These are phyloP conservation scores for Aspergillus neoniger DNA, from an alignment of 2,329 filamentous ascomycete genomes.

Conservation along the genomic window DNA sequence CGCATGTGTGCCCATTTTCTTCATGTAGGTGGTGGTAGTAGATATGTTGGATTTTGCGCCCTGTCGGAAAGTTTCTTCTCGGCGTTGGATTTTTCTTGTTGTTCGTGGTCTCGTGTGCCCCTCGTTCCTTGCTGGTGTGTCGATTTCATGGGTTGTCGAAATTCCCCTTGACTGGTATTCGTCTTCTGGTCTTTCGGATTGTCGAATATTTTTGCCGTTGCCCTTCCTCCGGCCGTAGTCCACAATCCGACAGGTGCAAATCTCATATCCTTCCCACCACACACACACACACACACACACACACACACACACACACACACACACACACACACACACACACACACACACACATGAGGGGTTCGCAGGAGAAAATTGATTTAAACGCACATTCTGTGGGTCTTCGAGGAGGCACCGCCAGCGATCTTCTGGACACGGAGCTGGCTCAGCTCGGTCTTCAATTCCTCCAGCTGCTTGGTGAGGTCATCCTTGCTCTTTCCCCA, in stretches of 20 bases:
- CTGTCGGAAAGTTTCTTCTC: slow-evolving; percentile 1
- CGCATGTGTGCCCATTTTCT: not conserved
- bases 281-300: too few species aligned
- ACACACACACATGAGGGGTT: slow-evolving; percentile 12
- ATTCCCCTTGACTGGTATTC: not conserved
- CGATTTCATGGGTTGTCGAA: not conserved
- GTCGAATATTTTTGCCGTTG: not conserved
- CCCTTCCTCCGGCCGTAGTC: not conserved
- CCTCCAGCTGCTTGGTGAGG: slow-evolving; percentile 88
- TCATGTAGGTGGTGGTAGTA: not conserved
- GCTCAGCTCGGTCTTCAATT: slow-evolving; percentile 94
- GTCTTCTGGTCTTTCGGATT: not conserved
- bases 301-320: slow-evolving; percentile 2
- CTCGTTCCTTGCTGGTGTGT: not conserved
- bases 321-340: too few species aligned
- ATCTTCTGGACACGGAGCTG: slow-evolving; percentile 99
- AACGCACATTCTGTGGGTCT: slow-evolving; percentile 95
- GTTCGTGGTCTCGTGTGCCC: slow-evolving; percentile 8
- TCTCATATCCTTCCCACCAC: slow-evolving; percentile 8
- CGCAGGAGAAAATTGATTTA: slow-evolving; percentile 19
- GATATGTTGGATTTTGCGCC: not conserved
- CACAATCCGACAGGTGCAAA: slow-evolving; percentile 1
- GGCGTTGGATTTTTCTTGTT: not conserved
- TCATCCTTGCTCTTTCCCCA: slow-evolving; percentile 99
- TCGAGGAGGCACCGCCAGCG: slow-evolving; percentile 83